phyloP scores from a whole-genome alignment of 371 early-diverging fungal species.

The Zychaea mexicana region DNA sequence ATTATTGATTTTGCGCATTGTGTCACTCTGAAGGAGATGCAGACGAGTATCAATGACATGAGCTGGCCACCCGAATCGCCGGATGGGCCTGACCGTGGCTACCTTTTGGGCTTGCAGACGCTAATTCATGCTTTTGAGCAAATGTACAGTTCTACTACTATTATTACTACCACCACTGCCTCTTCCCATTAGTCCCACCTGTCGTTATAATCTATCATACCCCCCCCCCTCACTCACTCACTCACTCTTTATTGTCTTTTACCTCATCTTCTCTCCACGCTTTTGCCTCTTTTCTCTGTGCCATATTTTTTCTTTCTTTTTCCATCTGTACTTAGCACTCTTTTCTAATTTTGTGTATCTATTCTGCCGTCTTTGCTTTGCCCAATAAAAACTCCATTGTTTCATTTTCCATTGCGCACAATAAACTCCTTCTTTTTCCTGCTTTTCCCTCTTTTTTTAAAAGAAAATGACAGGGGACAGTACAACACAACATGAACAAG shows the following conservation, averaged over 20 bases:
- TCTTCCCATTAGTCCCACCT: not conserved
- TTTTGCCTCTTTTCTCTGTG: no score
- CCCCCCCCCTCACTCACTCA: not conserved
- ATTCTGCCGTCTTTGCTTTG: no score
- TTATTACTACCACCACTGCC: not conserved
- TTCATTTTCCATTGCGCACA: no score
- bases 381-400: no score
- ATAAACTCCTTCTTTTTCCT: not conserved
- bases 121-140: constrained; percentile 62
- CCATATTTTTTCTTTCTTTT: no score
- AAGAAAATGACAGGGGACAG: not conserved
- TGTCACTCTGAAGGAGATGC: constrained; percentile 30
- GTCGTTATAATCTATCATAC: not conserved
- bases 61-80: constrained; percentile 65
- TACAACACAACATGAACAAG: no score
- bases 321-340: no score
- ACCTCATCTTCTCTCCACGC: no score
- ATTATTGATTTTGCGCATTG: constrained; percentile 96
- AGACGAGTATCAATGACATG: constrained; percentile 18
- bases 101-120: constrained; percentile 66
- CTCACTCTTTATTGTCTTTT: not conserved
- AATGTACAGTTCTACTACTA: constrained; percentile 28
- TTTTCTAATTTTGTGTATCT: no score
- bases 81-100: constrained; percentile 68
- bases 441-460: not conserved